Base-by-base conservation (phyloP, 2,329 filamentous ascomycete species). In the Cytospora leucostoma region DNA sequence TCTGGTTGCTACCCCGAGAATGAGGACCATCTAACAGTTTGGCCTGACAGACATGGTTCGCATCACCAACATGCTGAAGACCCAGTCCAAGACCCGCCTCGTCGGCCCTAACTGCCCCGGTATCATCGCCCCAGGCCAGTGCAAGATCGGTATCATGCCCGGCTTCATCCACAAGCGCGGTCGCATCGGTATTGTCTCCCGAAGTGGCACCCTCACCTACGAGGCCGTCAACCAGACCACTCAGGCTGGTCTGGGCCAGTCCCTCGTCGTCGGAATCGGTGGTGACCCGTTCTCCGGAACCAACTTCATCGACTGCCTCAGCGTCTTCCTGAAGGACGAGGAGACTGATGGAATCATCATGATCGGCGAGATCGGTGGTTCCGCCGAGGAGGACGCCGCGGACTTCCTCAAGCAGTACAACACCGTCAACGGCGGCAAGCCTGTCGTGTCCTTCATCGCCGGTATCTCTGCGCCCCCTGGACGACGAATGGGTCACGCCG, bases 101-200 rank as follows among this genome's bases (percentile, higher is more conserved):
- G 93, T 98, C 67, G 94, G 94, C 71, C 94, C 94, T 74, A 99
- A 98, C 85, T 99, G 95, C 84, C 95, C 95, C 68, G 95, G 94
- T 78, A 94, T 98, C 80, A 98, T 98, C 79, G 94, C 85, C 61
- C 86, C 87, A 66, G 95, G 94, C 73, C 94, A 96, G 87, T 99
- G 95, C 88, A 99, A 99, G 85, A 98, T 99, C 75, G 95, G 95
- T 76, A 99, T 99, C 83, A 98, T 99, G 95, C 92, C 95, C 69
- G 95, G 95, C 74, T 97, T 98, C 86, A 98, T 99, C 83, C 95
- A 99, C 88, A 98, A 98, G 88, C 92, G 93, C 79, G 95, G 95
- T 73, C 93, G 95, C 78, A 93, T 99, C 76, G 95, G 95, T 75
- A 98, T 99, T 78, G 95, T 99, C 79, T 97, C 93, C 72, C 91